Base-by-base conservation (phyloP, 2,329 filamentous ascomycete species). In the Fusarium virguliforme region DNA sequence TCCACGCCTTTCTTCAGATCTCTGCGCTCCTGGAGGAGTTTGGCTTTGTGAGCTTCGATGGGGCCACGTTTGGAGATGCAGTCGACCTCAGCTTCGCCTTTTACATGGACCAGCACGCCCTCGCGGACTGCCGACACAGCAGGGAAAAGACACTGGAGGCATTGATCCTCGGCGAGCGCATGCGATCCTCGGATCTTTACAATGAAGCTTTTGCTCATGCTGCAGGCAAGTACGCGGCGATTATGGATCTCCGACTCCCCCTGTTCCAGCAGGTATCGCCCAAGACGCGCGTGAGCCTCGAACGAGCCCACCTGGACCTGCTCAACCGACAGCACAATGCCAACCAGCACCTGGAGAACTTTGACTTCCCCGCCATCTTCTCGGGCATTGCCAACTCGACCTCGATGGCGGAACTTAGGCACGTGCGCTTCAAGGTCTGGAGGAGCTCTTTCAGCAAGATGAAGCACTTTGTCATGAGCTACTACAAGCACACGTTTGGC, bases 171-270 rank as follows among this genome's bases (percentile, higher is more conserved):
- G 95, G 93, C 62, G 95, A 99, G 82, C 89, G 89, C 38, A 93
- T 98, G 90, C 91, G 91, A 64, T 97, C 89, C 53, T 89, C 91
- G 75, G 87, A 91, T 8, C 86, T 99, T 3, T 98, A 97, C 81
- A 94, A 93, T 64, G 94, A 98, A 80, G 94, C 94, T 0, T 98
- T 98, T 76, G 90, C 94, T 6, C 96, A 98, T 79, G 94, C 91
- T 1, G 94, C 93, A 9, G 96, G 95, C 55, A 97, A 96, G 80
- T 94, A 95, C 65, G 88, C 93, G 22, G 86, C 94, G 34, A 89
- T 94, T 65, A 86, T 90, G 60, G 84, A 87, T 3, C 82, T 94
- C 51, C 88, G 90, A 46, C 90, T 89, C 55, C 88, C 90, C 0
- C 88, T 96, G 53, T 95, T 90, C 79, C 84, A 86, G 28, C 85